phyloP scores from a whole-genome alignment of 73 alveolate species.

The Paraurostyla sp. region DNA sequence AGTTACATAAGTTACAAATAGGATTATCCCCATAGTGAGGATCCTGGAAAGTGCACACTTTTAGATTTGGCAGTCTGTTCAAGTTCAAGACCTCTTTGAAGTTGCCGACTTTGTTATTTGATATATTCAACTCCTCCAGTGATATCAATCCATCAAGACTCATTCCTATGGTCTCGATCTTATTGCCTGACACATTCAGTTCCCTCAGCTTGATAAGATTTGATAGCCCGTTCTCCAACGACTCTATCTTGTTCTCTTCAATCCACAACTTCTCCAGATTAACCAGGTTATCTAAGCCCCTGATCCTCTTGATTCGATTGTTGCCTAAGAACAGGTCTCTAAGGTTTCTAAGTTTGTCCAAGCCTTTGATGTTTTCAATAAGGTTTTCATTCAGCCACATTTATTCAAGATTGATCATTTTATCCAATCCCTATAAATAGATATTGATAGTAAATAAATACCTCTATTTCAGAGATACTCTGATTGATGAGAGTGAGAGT shows the following conservation, averaged over 20 bases:
- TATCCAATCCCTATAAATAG: constrained; percentile 49
- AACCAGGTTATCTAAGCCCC: constrained; percentile 55
- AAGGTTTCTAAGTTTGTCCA: constrained; percentile 50
- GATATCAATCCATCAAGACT: constrained; percentile 68
- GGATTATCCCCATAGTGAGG: constrained; percentile 91
- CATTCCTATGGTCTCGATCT: constrained; percentile 69
- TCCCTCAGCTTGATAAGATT: constrained; percentile 25
- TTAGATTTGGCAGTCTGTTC: constrained; percentile 78
- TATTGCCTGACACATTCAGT: constrained; percentile 80
- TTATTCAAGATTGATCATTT: constrained; percentile 16
- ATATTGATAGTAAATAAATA: background rate
- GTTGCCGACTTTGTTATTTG: constrained; percentile 79
- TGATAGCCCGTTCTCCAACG: constrained; percentile 23
- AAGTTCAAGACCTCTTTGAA: constrained; percentile 82
- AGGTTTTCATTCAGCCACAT: constrained; percentile 62
- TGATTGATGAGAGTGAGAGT: constrained; percentile 79
- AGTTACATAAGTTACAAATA: constrained; percentile 87
- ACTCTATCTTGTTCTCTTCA: constrained; percentile 74
- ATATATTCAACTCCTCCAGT: constrained; percentile 74
- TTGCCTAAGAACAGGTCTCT: constrained; percentile 50
- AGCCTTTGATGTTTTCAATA: constrained; percentile 49
- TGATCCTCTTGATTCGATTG: constrained; percentile 50
- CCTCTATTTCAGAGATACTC: constrained; percentile 78
- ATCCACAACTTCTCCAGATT: constrained; percentile 78
- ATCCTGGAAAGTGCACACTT: constrained; percentile 76